These are phyloP conservation scores for Citrus inodora DNA, from an alignment of 345 rosid genomes.

Conservation along the genomic window DNA sequence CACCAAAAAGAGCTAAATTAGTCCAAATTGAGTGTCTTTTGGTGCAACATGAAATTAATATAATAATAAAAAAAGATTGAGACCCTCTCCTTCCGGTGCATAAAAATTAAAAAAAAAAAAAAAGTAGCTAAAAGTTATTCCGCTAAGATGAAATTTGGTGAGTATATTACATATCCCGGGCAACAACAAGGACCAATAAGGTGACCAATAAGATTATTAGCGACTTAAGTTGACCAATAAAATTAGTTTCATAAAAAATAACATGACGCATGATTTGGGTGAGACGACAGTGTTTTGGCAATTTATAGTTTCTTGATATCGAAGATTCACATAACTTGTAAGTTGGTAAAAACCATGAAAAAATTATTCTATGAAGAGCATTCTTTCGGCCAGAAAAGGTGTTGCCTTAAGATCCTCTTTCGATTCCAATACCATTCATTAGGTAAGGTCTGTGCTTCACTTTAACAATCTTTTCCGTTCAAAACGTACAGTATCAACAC, in stretches of 20 bases:
- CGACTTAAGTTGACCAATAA: too few relatives aligned
- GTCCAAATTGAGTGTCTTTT: not conserved
- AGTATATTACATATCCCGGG: not conserved
- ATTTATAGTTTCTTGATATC: slow-evolving; percentile 22
- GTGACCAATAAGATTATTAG: too few relatives aligned
- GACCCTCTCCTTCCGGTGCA: not conserved
- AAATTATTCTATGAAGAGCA: not conserved
- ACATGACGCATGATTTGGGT: not conserved
- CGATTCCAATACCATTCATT: slow-evolving; percentile 26
- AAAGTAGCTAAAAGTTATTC: not conserved
- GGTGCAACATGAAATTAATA: not conserved
- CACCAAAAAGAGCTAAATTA: not conserved
- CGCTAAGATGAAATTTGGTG: not conserved
- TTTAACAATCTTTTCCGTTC: not conserved
- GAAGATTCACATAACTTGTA: slow-evolving; percentile 19
- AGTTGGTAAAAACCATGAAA: slow-evolving; percentile 7
- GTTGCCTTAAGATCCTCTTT: slow-evolving; percentile 18
- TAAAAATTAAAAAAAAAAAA: not conserved
- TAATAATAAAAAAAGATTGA: not conserved
- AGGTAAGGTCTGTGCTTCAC: slow-evolving; percentile 5
- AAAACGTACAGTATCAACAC: not conserved
- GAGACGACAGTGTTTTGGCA: not conserved
- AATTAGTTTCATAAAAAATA: not conserved
- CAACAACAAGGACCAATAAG: too few relatives aligned
- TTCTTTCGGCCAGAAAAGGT: slow-evolving; percentile 24